Base-by-base conservation (phyloP, 352 stramenopile genomes). In the Pythium sp. region DNA sequence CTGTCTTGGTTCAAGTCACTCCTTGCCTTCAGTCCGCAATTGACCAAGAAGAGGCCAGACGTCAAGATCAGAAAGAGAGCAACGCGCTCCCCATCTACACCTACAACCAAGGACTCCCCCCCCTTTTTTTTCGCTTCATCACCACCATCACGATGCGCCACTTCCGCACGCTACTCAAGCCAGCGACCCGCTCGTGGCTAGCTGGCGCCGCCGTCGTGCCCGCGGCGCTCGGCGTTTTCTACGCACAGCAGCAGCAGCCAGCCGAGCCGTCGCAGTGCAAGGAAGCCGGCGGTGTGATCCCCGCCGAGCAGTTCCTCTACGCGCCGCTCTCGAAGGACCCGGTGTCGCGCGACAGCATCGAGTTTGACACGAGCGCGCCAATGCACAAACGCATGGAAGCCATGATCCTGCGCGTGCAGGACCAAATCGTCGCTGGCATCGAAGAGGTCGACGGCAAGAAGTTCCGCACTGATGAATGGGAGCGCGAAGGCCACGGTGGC, bases 381-480 rank as follows among this genome's bases (percentile, higher is more conserved):
- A 80, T 93, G 72, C 76, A 71, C 58, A 85, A 92, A 72, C 85
- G 87, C 64, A 92, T 95, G 83, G 84, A 93, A 62, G 81, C 82
- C 60, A 76, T 96, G 74, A 92, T 94, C 65, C 67, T 91, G 61
- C 83, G 81, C 41, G 82, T 94, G 22, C 84, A 93, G 70, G 84
- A 97, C 72, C 82, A 96, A 51, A 98, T 98, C 64, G 92, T 86
- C 69, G 73, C 73, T 2, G 87, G 86, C 38, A 96, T 98, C 47
- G 90, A 96, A 61, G 90, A 83, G 6, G 87, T 99, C 38, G 97
- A 99, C 72, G 95, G 94, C 55, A 91, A 90, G 47, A 97, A 90
- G 72, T 99, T 99, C 81, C 83, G 84, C 57, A 88, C 97, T 71
- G 97, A 99, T 82, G 86, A 86, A 41, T 99, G 97, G 97, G 90